Evolutionary conservation across 2,329 filamentous ascomycete species (phyloP), one percentile per base, ranked within the genome.

Genomic region (Trichoderma endophyticum): DNA sequence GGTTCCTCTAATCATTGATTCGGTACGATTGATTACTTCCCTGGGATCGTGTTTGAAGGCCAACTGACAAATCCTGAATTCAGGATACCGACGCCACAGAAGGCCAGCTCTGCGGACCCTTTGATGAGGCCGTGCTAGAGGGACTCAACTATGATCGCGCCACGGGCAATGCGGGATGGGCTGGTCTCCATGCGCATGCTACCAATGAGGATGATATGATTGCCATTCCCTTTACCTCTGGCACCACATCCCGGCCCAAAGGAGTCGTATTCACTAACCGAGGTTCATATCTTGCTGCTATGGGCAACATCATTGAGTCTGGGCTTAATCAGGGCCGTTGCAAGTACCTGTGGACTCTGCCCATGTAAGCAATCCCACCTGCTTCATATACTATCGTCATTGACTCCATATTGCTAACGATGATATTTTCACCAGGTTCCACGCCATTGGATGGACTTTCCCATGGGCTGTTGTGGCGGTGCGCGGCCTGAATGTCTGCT

Each of bases 401-500:
- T n/a, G n/a, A n/a, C n/a, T n/a, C n/a, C n/a, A n/a, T n/a, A n/a
- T 39, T 15, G 8, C 63, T 68, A 56, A 71, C 21, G 2, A 39
- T 32, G 28, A 5, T 28, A 1, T 1, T 9, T 61, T n/a, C n/a
- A 9, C 30, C 4, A 39, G 87, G 82, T 92, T 92, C 76, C 90
- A 92, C 76, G 89, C 90, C 36, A 84, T 90, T 64, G 90, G 87
- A n/a, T 96, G 93, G 93, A 95, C 93, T 1, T 97, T 95, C 77
- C 94, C 94, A 0, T 97, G 95, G 96, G 89, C 95, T 1, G 88
- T 98, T n/a, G 97, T 94, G 12, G 94, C 94, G 1, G 94, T 96
- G 5, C 87, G 96, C 73, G 96, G 95, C n/a, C 97, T 95, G 3
- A 94, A 98, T 81, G 94, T 97, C 80, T 98, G 95, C 77, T 85